Evolutionary conservation across 352 stramenopile genomes (phyloP).

Genomic region (Phytopythium mirpurense): DNA sequence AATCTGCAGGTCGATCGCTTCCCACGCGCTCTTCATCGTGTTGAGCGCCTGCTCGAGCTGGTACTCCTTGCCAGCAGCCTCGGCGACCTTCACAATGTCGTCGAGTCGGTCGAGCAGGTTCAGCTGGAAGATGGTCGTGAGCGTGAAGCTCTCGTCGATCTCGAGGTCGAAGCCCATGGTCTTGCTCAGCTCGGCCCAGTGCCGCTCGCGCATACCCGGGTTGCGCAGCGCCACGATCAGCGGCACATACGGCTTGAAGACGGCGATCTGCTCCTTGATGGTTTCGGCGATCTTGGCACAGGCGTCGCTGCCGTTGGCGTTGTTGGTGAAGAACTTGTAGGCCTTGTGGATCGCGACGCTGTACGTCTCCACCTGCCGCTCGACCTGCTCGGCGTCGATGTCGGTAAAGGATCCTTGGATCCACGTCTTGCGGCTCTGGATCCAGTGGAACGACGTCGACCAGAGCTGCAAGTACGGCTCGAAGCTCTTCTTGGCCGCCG

Average conservation of each 20-base stretch:
- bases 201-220: slow-evolving; percentile 91
- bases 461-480: slow-evolving; percentile 94
- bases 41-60: slow-evolving; percentile 91
- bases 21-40: slow-evolving; percentile 92
- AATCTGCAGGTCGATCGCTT: slow-evolving; percentile 88
- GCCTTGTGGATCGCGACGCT: slow-evolving; percentile 87
- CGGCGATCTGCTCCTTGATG: slow-evolving; percentile 90
- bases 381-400: slow-evolving; percentile 90
- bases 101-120: slow-evolving; percentile 86
- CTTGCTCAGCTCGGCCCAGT: slow-evolving; percentile 91
- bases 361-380: slow-evolving; percentile 86
- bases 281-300: slow-evolving; percentile 88
- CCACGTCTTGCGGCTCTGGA: slow-evolving; percentile 89
- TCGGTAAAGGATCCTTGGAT: slow-evolving; percentile 88
- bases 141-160: slow-evolving; percentile 86
- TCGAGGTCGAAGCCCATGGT: slow-evolving; percentile 71
- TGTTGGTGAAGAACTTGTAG: slow-evolving; percentile 91
- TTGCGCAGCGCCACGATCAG: slow-evolving; percentile 90
- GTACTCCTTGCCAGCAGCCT: slow-evolving; percentile 93
- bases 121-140: slow-evolving; percentile 82
- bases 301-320: slow-evolving; percentile 58
- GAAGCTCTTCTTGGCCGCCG: slow-evolving; percentile 89
- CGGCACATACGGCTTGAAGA: slow-evolving; percentile 92
- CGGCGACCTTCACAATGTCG: slow-evolving; percentile 89
- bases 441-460: slow-evolving; percentile 89